Evolutionary conservation across 768 basidiomycete genomes (phyloP).

Genomic region (Chalciporus pseudorubinellus): DNA sequence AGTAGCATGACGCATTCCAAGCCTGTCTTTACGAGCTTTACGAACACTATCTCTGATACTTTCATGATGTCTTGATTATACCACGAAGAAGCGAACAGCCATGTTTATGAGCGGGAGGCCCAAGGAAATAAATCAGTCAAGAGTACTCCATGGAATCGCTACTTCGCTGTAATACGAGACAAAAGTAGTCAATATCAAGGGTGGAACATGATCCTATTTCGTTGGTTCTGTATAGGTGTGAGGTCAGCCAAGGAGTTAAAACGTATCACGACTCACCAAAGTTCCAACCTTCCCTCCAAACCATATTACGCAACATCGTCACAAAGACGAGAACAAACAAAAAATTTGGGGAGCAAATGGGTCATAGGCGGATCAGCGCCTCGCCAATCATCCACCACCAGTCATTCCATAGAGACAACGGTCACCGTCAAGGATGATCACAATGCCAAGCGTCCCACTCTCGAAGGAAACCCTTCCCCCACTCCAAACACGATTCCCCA

Average conservation of each 20-base stretch:
- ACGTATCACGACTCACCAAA: not conserved
- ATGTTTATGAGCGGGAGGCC: too few species aligned
- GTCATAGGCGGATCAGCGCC: constrained; percentile 29
- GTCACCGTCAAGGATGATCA: constrained; percentile 13
- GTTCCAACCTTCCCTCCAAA: not conserved
- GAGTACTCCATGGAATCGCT: too few species aligned
- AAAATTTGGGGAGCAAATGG: constrained; percentile 30
- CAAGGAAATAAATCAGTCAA: too few species aligned
- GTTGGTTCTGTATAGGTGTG: not conserved
- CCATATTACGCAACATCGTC: constrained; percentile 11
- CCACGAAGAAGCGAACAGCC: too few species aligned
- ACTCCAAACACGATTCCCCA: constrained; percentile 24
- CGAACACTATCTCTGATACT: too few species aligned
- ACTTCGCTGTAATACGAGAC: too few species aligned
- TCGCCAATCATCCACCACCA: constrained; percentile 25
- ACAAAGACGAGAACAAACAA: constrained; percentile 23
- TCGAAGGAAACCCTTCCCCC: constrained; percentile 46
- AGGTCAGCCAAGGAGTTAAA: not conserved
- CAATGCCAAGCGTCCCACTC: constrained; percentile 33
- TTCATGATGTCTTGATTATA: too few species aligned
- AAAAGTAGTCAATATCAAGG: too few species aligned
- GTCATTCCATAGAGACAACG: constrained; percentile 19
- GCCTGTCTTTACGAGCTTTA: too few species aligned
- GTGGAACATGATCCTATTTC: too few species aligned
- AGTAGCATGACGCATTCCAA: too few species aligned